Evolutionary conservation across 75 land plant species (phyloP), one percentile per base, ranked within the genome.

Genomic region (Pseudotsuga menziesii): DNA sequence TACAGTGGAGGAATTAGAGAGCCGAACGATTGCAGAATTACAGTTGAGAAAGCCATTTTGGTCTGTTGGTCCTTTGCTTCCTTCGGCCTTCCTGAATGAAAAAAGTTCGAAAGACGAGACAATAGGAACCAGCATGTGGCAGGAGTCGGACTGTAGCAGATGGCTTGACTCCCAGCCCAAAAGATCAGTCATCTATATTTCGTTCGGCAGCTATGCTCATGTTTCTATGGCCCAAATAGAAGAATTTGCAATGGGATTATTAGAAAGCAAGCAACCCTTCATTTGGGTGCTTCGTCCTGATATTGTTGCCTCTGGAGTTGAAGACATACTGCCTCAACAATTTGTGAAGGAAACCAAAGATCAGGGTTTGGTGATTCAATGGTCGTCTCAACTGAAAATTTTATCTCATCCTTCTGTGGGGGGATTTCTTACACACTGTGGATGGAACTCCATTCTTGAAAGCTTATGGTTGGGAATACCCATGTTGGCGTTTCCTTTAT

Each of bases 381-480:
- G 92, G 90, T 81, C 79, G 14, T 27, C 76, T n/a, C 90, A 90
- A 61, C 60, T 75, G 17, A 76, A 79, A 32, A 84, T 88, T 20
- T 32, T 90, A 39, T 66, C 78, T 17, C 89, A 87, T 73, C 77
- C 76, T 14, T 78, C 89, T 1, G 58, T 87, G 12, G 92, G 92
- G 2, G 92, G 85, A 5, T 87, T 87, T 59, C 66, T 87, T 15
- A 83, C 84, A 6, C 92, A 90, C 61, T 90, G 92, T 57, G 89
- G 89, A n/a, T 90, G 89, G 89, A 90, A 90, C 72, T 90, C 92
- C 5, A 80, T 85, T 27, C 59, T 87, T 71, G 92, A 90, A 75
- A 87, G 89, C 81, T 55, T 67, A 3, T 79, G 84, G 85, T 73
- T 87, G 61, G 80, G 77, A 5, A 80, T 90, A 19, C 89, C 92